Conservation (phyloP, 768 basidiomycete species). For the Hygrocybe coccinea region DNA sequence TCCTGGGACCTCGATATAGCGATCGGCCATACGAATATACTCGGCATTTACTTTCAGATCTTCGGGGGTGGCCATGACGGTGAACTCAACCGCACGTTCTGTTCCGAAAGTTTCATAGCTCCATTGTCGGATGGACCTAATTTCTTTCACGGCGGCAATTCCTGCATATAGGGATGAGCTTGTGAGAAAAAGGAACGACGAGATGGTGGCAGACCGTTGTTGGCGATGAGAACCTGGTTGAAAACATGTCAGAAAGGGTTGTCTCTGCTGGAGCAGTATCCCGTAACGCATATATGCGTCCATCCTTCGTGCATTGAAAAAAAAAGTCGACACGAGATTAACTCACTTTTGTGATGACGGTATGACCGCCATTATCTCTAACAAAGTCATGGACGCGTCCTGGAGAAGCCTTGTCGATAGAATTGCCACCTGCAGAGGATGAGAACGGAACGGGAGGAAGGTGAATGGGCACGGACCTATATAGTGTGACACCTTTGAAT, state of each 20-base stretch:
- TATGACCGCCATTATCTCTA: slow-evolving; percentile 86
- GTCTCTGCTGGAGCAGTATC: neutral
- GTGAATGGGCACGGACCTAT: slow-evolving; percentile 36
- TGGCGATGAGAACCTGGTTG: slow-evolving; percentile 89
- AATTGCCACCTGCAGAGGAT: slow-evolving; percentile 75
- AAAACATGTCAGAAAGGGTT: slow-evolving; percentile 4
- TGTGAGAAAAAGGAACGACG: neutral
- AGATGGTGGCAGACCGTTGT: slow-evolving; percentile 65
- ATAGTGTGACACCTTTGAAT: slow-evolving; percentile 51
- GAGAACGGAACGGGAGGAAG: slow-evolving; percentile 12
- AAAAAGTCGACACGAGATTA: slow-evolving; percentile 3
- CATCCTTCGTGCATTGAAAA: neutral
- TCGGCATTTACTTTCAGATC: slow-evolving; percentile 98
- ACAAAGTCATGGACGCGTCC: slow-evolving; percentile 88
- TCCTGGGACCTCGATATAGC: slow-evolving; percentile 97
- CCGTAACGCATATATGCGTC: neutral
- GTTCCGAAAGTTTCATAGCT: slow-evolving; percentile 98
- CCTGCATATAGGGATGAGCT: slow-evolving; percentile 38
- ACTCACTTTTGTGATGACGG: slow-evolving; percentile 94
- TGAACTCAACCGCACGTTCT: slow-evolving; percentile 95
- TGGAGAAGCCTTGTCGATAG: slow-evolving; percentile 75
- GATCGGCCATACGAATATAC: slow-evolving; percentile 99
- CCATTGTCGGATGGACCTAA: slow-evolving; percentile 98
- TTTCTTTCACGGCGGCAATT: slow-evolving; percentile 99
- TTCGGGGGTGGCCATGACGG: slow-evolving; percentile 99